Evolutionary conservation across 2,329 filamentous ascomycete species (phyloP).

Genomic region (Colletotrichum spinosum): DNA sequence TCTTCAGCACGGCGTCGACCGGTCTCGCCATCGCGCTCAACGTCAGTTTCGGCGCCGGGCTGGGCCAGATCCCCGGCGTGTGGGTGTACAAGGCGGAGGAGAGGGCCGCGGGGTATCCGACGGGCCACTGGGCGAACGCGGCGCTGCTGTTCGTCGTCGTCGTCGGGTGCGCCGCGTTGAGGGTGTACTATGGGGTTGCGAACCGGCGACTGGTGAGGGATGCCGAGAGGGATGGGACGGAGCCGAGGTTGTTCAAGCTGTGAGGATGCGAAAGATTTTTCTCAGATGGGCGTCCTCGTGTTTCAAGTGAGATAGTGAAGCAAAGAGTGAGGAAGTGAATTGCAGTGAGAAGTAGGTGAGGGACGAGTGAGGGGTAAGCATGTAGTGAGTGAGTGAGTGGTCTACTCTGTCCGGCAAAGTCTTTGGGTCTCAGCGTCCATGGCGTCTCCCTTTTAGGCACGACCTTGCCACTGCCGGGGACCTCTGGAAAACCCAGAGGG

Average conservation of each 20-base stretch:
- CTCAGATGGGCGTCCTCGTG: too few relatives aligned
- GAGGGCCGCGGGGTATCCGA: slow-evolving; percentile 71
- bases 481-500: too few relatives aligned
- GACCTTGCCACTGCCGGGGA: too few relatives aligned
- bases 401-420: too few relatives aligned
- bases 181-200: slow-evolving; percentile 66
- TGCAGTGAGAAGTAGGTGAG: too few relatives aligned
- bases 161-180: slow-evolving; percentile 63
- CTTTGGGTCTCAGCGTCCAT: accelerated
- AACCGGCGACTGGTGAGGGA: slow-evolving; percentile 52
- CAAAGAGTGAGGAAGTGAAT: too few relatives aligned
- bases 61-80: slow-evolving; percentile 78
- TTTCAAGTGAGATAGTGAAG: too few relatives aligned
- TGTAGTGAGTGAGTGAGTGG: too few relatives aligned
- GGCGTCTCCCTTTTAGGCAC: too few relatives aligned
- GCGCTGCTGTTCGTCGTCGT: slow-evolving; percentile 70
- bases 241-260: slow-evolving; percentile 55
- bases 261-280: slow-evolving; percentile 35
- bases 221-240: slow-evolving; percentile 45
- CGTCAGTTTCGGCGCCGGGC: slow-evolving; percentile 72
- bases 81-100: slow-evolving; percentile 80
- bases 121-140: slow-evolving; percentile 76
- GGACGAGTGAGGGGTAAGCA: too few relatives aligned
- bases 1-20: slow-evolving; percentile 72
- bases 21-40: slow-evolving; percentile 79